Evolutionary conservation across 2,329 filamentous ascomycete species (phyloP), one percentile per base, ranked within the genome.

Genomic region (Aureobasidium namibiae): DNA sequence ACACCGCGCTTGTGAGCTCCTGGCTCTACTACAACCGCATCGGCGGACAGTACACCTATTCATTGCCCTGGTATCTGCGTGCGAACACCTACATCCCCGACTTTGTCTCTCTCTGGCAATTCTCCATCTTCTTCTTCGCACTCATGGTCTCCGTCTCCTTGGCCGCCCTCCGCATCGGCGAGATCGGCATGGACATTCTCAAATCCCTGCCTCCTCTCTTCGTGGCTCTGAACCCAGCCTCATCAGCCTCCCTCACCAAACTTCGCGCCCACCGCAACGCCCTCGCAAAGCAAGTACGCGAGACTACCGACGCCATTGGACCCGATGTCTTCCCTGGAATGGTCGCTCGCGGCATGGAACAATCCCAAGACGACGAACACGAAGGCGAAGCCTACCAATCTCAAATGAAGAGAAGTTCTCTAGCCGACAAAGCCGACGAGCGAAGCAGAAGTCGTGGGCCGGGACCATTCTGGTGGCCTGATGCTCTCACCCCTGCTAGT

Each of bases 121-220:
- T 95, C 14, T 85, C 92, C 63, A 71, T 90, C 11, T 82, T 84
- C 38, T 88, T 91, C 54, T 86, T 89, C 76, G 79, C 90, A 48
- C 76, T 95, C 64, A 96, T 96, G 78, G 88, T 92, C 6, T 82
- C 85, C 21, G 87, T 96, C 66, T 96, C 92, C 0, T 96, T 95
- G 72, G 92, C 91, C 4, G 90, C 94, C 5, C 84, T 99, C 54
- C 87, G 94, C 10, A 95, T 97, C 65, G 94, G 94, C 49, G 94
- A 99, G 75, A 87, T 95, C n/a, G 94, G 92, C 56, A 96, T 99
- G 91, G 94, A 99, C 69, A 96, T 99, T 58, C 78, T 94, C 76
- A 99, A 97, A 75, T 97, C 92, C 0, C 81, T 99, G 14, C 84
- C 90, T 11, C 94, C 94, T 4, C 82, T 99, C 11, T 78, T 95